These are phyloP conservation scores for Spinellus fusiger DNA, from an alignment of 192 early-diverging fungal genomes.

Conservation along the genomic window DNA sequence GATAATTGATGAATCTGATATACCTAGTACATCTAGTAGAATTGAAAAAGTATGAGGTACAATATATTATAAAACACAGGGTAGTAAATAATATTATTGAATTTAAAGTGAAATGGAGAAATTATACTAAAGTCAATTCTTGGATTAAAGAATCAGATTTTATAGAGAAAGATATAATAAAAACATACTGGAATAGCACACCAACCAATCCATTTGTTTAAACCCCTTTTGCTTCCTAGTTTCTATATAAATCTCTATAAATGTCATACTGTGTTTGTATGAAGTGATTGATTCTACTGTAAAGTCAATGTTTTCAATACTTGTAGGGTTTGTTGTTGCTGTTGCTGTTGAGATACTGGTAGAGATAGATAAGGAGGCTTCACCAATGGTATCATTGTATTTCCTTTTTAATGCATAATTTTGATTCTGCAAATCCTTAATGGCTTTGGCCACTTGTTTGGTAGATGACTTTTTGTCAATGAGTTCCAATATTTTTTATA, in stretches of 20 bases:
- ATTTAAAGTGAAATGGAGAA: too few species aligned
- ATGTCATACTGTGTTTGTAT: constrained; percentile 5
- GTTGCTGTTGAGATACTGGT: constrained; percentile 1
- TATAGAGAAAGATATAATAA: not conserved
- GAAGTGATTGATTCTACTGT: constrained; percentile 7
- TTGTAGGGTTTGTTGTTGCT: constrained; percentile 5
- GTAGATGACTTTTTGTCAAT: not conserved
- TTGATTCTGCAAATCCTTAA: not conserved
- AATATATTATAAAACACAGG: too few species aligned
- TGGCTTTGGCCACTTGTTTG: constrained; percentile 1
- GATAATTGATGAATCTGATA: too few species aligned
- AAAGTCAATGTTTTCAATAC: constrained; percentile 9
- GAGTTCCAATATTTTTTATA: constrained; percentile 2
- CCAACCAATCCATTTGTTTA: not conserved
- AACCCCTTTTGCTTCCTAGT: constrained; percentile 11
- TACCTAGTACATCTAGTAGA: too few species aligned
- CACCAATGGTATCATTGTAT: not conserved
- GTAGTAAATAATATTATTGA: too few species aligned
- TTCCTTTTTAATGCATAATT: constrained; percentile 2
- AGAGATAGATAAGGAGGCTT: too few species aligned
- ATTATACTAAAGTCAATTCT: too few species aligned
- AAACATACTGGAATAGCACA: not conserved
- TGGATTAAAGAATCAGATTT: too few species aligned
- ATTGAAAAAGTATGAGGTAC: too few species aligned
- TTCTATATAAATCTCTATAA: not conserved